Conservation (phyloP, 2,329 filamentous ascomycete species). For the Ilyonectria sp. region DNA sequence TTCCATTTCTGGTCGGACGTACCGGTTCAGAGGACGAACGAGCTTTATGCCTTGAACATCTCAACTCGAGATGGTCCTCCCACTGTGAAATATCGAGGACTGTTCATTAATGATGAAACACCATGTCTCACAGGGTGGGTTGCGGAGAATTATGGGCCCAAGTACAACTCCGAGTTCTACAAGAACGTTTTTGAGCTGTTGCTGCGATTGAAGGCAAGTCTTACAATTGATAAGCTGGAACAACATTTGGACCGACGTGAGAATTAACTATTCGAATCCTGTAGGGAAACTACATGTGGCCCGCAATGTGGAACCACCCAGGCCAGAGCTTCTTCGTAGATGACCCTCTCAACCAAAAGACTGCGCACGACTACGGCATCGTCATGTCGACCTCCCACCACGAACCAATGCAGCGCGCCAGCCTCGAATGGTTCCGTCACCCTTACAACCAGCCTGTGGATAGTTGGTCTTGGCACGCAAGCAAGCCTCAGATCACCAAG, state of each 20-base stretch:
- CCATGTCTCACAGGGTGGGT: constrained; percentile 79
- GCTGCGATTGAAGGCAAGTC: background rate
- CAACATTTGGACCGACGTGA: too few relatives aligned
- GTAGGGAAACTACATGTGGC: constrained; percentile 77
- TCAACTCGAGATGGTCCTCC: constrained; percentile 73
- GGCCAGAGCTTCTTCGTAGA: constrained; percentile 74
- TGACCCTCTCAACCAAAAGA: constrained; percentile 69
- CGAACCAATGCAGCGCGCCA: constrained; percentile 36
- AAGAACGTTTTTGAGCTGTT: constrained; percentile 73
- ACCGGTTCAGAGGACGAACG: too few relatives aligned
- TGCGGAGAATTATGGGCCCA: constrained; percentile 55
- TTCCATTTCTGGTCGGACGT: too few relatives aligned
- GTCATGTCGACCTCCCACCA: constrained; percentile 37
- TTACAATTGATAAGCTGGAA: too few relatives aligned
- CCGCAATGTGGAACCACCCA: constrained; percentile 73
- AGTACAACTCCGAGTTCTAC: constrained; percentile 76
- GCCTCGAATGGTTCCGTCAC: constrained; percentile 40
- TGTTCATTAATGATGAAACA: constrained; percentile 81
- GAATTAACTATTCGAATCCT: background rate
- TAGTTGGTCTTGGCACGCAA: too few relatives aligned
- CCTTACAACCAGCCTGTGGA: too few relatives aligned
- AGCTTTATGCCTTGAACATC: too few relatives aligned
- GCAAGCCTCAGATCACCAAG: too few relatives aligned
- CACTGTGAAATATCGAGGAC: constrained; percentile 76
- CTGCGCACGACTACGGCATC: constrained; percentile 62